Conservation (phyloP, 257 asterid species). For the Ballota nigra region DNA sequence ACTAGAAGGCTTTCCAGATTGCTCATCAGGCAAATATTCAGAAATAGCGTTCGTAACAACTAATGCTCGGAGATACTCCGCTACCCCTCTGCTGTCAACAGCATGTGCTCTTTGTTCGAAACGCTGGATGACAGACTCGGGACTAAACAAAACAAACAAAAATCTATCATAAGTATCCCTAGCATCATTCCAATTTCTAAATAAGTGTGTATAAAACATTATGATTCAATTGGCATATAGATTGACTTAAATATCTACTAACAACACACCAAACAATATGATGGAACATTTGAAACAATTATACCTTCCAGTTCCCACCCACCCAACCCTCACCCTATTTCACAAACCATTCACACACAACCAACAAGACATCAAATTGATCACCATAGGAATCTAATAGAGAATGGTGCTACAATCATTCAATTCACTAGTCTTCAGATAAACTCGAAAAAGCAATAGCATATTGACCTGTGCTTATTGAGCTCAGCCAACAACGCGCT, state of each 20-base stretch:
- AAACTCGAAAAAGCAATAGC: slow-evolving; percentile 2
- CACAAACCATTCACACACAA: background rate
- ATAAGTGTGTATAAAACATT: background rate
- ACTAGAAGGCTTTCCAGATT: slow-evolving; percentile 87
- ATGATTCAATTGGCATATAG: background rate
- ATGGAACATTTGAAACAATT: background rate
- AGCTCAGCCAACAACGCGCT: slow-evolving; percentile 74
- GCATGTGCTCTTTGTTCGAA: slow-evolving; percentile 89
- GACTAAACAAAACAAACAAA: slow-evolving; percentile 44
- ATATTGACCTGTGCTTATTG: slow-evolving; percentile 70
- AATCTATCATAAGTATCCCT: slow-evolving; percentile 24
- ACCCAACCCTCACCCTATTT: background rate
- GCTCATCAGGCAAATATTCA: slow-evolving; percentile 91
- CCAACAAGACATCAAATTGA: slow-evolving; percentile 4
- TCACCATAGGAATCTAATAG: background rate
- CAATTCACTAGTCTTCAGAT: background rate
- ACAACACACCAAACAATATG: slow-evolving; percentile 6
- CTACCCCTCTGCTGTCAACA: slow-evolving; percentile 94
- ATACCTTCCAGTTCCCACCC: background rate
- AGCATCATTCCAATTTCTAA: background rate
- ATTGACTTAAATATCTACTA: background rate
- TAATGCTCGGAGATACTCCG: slow-evolving; percentile 83
- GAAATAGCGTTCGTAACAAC: slow-evolving; percentile 77
- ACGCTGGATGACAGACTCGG: slow-evolving; percentile 90
- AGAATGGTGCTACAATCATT: background rate